Evolutionary conservation across 1,139 yeast species (phyloP).

Genomic region (Nadsonia commutata): DNA sequence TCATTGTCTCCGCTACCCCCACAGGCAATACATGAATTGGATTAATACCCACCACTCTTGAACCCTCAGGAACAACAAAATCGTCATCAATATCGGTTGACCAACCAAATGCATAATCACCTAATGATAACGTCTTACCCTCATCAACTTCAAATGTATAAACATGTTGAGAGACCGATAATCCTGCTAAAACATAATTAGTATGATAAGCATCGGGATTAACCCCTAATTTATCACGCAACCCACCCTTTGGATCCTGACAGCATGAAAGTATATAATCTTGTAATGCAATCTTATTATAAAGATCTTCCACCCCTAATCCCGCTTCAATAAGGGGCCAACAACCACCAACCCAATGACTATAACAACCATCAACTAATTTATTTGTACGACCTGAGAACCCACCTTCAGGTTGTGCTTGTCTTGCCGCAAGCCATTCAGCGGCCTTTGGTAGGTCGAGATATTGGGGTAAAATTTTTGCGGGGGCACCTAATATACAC

Average conservation of each 20-base stretch:
- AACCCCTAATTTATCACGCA: constrained; percentile 78
- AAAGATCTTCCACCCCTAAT: constrained; percentile 21
- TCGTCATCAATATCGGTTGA: neutral
- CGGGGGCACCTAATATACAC: constrained; percentile 31
- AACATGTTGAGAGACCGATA: constrained; percentile 52
- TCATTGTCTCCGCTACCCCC: neutral
- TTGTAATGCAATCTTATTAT: constrained; percentile 41
- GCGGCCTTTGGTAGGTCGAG: constrained; percentile 17
- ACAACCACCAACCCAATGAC: constrained; percentile 88
- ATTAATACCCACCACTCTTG: neutral
- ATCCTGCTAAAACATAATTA: constrained; percentile 67
- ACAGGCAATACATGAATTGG: neutral
- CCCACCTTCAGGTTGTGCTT: constrained; percentile 65
- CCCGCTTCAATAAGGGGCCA: constrained; percentile 49
- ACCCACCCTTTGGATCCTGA: constrained; percentile 58
- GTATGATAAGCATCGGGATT: constrained; percentile 81
- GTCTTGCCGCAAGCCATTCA: constrained; percentile 61
- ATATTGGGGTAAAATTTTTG: constrained; percentile 16
- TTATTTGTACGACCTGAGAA: constrained; percentile 83
- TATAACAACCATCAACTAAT: constrained; percentile 90
- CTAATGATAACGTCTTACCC: constrained; percentile 1
- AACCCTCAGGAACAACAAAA: neutral
- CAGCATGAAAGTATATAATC: constrained; percentile 64
- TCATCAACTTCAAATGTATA: constrained; percentile 22
- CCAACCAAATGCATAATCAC: neutral